Base-by-base conservation (phyloP, 768 basidiomycete species). In the Paxillus involutus region DNA sequence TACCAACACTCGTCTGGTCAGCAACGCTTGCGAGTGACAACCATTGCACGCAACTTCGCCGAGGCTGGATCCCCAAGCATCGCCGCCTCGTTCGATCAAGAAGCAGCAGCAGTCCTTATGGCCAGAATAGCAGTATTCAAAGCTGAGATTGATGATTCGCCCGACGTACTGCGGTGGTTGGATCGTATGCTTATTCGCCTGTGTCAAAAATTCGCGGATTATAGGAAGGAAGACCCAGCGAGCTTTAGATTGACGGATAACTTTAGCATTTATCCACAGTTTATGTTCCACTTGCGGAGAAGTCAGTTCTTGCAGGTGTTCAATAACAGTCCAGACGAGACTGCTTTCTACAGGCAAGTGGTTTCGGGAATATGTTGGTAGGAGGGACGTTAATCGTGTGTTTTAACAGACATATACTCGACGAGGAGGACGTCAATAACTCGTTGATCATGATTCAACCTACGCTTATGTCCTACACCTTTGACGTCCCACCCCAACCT, bases 361-460 rank as follows among this genome's bases (percentile, higher is more conserved):
- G 4, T 9, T n/a, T 29, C 14, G 33, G 33, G 0, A 17, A 24
- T 30, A 48, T 50, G n/a, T 21, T 8, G 26, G 19, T 14, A 21
- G 46, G 60, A 32, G 36, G 43, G 46, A 54, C 30, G 12, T 33
- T 59, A 30, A 63, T 19, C 19, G 42, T n/a, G 40, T 21, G 19
- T 29, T 33, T 44, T 54, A 7, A 50, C n/a, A 96, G 95, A 59
- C 97, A 98, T 71, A 83, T 97, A 37, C 76, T 98, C 41, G 94
- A 98, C 70, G 90, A 95, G 67, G 94, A 95, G 72, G 97, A 99
- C 66, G 96, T 98, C 65, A 98, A 98, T 79, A 98, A 98, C 73
- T 98, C 96, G 13, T 75, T 99, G 53, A 97, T 98, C 73, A 98
- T 98, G 97, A 99, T 99, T 47, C 97, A 99, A 71, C 97, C 97